phyloP scores from a whole-genome alignment of 441 rosid genomes.

The Hypseocharis bilobata region DNA sequence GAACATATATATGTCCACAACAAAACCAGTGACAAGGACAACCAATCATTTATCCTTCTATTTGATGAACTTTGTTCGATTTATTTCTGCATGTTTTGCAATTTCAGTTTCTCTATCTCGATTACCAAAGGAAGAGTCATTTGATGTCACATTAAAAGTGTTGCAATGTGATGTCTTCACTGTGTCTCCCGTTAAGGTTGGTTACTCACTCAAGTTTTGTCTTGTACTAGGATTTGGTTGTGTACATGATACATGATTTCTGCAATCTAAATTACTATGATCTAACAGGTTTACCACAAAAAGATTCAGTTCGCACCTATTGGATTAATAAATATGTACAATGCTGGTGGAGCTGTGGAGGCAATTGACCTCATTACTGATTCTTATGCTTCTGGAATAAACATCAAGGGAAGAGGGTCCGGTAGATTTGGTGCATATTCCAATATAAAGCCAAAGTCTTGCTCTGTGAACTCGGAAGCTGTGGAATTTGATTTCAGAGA shows the following conservation, averaged over 20 bases:
- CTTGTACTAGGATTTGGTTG: not conserved
- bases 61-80: not conserved
- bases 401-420: constrained; percentile 36
- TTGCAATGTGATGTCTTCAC: constrained; percentile 41
- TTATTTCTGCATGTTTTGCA: not conserved
- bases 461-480: constrained; percentile 25
- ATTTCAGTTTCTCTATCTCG: constrained; percentile 31
- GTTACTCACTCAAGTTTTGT: not conserved
- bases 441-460: constrained; percentile 29
- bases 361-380: constrained; percentile 16
- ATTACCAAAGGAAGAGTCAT: constrained; percentile 24
- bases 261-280: too few species aligned
- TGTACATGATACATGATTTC: not conserved
- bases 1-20: not conserved
- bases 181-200: constrained; percentile 44
- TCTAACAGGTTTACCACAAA: constrained; percentile 29
- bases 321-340: constrained; percentile 42
- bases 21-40: not conserved
- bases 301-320: constrained; percentile 40
- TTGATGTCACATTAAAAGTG: constrained; percentile 27
- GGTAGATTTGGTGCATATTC: constrained; percentile 44
- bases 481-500: constrained; percentile 22
- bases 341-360: constrained; percentile 39
- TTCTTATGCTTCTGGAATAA: constrained; percentile 16
- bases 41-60: not conserved